phyloP scores from a whole-genome alignment of 2,329 filamentous ascomycete species.

The Cladosporium velox region DNA sequence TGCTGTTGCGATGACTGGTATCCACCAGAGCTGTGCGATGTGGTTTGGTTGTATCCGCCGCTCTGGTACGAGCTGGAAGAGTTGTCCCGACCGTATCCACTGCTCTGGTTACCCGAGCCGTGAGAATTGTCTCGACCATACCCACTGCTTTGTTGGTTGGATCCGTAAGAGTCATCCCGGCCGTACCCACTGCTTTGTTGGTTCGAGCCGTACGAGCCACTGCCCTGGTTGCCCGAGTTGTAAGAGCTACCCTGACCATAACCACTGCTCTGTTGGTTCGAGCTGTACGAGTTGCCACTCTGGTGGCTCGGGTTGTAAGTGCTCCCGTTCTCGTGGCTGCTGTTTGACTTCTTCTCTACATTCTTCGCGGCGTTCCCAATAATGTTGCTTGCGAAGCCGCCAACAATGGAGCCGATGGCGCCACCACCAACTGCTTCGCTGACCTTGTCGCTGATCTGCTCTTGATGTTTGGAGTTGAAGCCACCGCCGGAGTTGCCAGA shows the following conservation, averaged over 20 bases:
- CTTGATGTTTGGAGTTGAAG: conserved; percentile 31
- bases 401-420: conserved; percentile 69
- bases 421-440: conserved; percentile 65
- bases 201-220: conserved; percentile 60
- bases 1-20: conserved; percentile 38
- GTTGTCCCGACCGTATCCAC: neutral
- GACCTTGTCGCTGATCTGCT: conserved; percentile 53
- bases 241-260: conserved; percentile 63
- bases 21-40: neutral
- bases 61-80: conserved; percentile 56
- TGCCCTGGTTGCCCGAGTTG: conserved; percentile 45
- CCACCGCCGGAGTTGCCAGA: conserved; percentile 44
- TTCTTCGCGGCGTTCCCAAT: conserved; percentile 52
- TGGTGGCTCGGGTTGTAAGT: conserved; percentile 31
- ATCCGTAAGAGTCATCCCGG: conserved; percentile 39
- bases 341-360: conserved; percentile 37
- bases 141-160: conserved; percentile 52
- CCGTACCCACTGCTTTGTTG: conserved; percentile 58
- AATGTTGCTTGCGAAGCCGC: conserved; percentile 62
- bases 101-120: conserved; percentile 61
- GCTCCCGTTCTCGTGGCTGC: conserved; percentile 50
- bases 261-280: conserved; percentile 52
- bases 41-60: conserved; percentile 31
- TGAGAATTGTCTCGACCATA: conserved; percentile 63
- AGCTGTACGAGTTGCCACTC: conserved; percentile 60